These are phyloP conservation scores for Haemoproteus tartakovskyi DNA, from an alignment of 169 alveolate genomes.

Conservation along the genomic window DNA sequence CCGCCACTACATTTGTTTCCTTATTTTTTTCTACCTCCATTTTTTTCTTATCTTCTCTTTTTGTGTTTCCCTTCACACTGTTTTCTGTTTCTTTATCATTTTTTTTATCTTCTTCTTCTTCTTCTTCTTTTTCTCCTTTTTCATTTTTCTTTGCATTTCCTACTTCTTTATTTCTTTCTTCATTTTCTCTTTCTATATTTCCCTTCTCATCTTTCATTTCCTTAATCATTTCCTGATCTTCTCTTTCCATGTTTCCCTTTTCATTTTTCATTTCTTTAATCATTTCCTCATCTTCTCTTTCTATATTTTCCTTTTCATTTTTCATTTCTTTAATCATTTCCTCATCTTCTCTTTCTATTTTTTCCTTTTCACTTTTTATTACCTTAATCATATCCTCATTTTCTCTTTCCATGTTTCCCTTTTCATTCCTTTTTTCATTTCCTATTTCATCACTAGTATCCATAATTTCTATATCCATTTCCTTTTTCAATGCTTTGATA, in stretches of 20 bases:
- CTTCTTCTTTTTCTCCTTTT: not conserved
- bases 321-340: too few species aligned
- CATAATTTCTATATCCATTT: not conserved
- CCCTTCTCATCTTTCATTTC: not conserved
- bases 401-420: not conserved
- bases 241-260: not conserved
- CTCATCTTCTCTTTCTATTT: not conserved
- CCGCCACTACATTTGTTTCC: not conserved
- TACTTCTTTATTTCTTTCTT: not conserved
- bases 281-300: not conserved
- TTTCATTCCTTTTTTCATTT: not conserved
- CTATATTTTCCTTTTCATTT: not conserved
- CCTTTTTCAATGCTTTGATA: too few species aligned
- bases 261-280: not conserved
- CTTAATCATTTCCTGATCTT: not conserved
- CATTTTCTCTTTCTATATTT: not conserved
- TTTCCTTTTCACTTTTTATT: not conserved
- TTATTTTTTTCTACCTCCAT: not conserved
- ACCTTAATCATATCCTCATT: not conserved
- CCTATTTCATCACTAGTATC: not conserved
- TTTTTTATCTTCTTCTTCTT: not conserved
- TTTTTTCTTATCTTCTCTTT: slow-evolving; percentile 1
- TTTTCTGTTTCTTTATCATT: not conserved
- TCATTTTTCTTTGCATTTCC: not conserved
- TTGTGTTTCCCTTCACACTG: not conserved